phyloP scores from a whole-genome alignment of 305 asterid species.

The Fraxinus latifolia region DNA sequence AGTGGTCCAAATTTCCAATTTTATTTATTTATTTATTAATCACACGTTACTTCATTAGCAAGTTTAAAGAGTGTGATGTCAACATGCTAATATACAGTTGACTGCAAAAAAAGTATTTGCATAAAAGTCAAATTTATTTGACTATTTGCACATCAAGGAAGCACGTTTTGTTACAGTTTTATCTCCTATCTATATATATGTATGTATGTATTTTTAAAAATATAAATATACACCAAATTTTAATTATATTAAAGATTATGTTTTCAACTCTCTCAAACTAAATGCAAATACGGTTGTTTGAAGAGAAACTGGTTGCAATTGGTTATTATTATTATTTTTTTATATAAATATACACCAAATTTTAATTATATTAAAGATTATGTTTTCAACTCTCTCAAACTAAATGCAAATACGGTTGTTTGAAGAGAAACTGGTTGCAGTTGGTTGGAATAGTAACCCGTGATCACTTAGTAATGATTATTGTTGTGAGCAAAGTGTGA shows the following conservation, averaged over 20 bases:
- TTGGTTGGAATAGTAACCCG: too few species aligned
- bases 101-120: not conserved
- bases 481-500: not conserved
- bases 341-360: not conserved
- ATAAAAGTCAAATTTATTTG: not conserved
- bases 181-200: not conserved
- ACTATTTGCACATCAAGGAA: not conserved
- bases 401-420: too few species aligned
- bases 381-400: not conserved
- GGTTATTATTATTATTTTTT: too few species aligned
- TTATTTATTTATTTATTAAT: too few species aligned
- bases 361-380: too few species aligned
- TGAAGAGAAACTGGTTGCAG: not conserved
- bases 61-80: slow-evolving; percentile 6
- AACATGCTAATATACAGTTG: not conserved
- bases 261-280: not conserved
- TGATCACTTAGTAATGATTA: not conserved
- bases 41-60: not conserved
- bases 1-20: not conserved
- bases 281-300: too few species aligned
- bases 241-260: too few species aligned
- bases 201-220: too few species aligned
- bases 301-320: not conserved
- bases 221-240: not conserved
- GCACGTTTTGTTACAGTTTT: not conserved